phyloP scores from a whole-genome alignment of 169 alveolate species.

The Blepharisma undulans region DNA sequence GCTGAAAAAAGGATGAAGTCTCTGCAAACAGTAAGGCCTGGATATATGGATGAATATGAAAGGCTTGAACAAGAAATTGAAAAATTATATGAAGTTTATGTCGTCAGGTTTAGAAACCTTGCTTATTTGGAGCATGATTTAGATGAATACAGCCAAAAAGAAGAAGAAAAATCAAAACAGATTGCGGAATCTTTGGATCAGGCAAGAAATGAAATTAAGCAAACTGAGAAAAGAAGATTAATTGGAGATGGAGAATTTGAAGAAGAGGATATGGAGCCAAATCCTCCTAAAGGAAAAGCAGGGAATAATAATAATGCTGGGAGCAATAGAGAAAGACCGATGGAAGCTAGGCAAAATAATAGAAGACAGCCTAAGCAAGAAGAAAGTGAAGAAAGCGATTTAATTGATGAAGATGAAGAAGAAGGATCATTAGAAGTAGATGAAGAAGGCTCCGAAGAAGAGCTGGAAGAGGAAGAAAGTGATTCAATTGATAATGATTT shows the following conservation, averaged over 20 bases:
- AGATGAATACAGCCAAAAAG: conserved; percentile 70
- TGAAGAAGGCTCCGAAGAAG: conserved; percentile 54
- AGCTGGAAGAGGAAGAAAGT: conserved; percentile 39
- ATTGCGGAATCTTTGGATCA: background rate
- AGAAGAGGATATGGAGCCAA: conserved; percentile 27
- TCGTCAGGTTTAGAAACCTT: conserved; percentile 80
- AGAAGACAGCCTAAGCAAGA: background rate
- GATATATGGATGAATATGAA: conserved; percentile 85
- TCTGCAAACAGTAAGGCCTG: conserved; percentile 85
- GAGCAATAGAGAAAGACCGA: conserved; percentile 27
- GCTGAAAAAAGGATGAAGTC: conserved; percentile 79
- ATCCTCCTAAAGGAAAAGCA: conserved; percentile 5
- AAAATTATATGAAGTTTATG: conserved; percentile 71
- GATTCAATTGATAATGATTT: conserved; percentile 12
- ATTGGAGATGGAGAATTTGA: conserved; percentile 11
- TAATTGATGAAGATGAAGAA: conserved; percentile 43
- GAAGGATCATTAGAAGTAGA: conserved; percentile 32
- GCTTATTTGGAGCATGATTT: conserved; percentile 80
- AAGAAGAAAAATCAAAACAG: conserved; percentile 50
- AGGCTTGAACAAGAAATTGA: conserved; percentile 57
- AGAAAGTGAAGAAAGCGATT: conserved; percentile 34
- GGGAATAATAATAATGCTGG: background rate
- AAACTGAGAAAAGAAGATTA: background rate
- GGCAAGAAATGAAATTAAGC: background rate
- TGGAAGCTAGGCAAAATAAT: conserved; percentile 34